Percentiles rank a stretch among this genome's conserved stretches.
Conservation (phyloP, 805 yeast genomes). For the Metschnikowia henanensis region DNA sequence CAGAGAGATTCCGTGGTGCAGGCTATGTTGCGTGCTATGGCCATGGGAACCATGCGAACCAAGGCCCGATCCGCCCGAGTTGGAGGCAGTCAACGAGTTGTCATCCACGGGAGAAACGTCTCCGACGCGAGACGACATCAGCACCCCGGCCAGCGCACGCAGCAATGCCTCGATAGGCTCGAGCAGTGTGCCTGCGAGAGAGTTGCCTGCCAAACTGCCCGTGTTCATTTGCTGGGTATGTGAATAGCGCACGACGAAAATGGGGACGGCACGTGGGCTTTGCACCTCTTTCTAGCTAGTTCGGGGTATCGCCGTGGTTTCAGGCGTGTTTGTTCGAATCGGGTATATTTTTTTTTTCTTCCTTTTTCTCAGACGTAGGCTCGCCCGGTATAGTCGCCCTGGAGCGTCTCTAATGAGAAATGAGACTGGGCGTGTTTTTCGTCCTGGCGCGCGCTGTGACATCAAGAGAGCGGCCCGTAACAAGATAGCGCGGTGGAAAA, state of each 20-base stretch:
- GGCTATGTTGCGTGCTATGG: slow-evolving; percentile 2
- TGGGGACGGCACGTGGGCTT: neutral
- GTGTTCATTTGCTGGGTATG: slow-evolving; percentile 12
- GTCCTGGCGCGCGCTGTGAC: slow-evolving; percentile 7
- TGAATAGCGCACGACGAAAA: neutral
- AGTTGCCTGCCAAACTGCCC: slow-evolving; percentile 14
- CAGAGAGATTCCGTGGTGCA: slow-evolving; percentile 14
- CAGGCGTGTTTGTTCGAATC: neutral
- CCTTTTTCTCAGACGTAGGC: slow-evolving; percentile 1
- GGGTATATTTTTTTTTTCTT: neutral
- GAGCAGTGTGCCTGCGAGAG: slow-evolving; percentile 14
- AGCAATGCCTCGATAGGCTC: slow-evolving; percentile 18
- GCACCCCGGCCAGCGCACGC: slow-evolving; percentile 12
- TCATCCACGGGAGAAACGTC: slow-evolving; percentile 13
- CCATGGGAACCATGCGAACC: slow-evolving; percentile 3
- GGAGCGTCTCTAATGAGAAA: neutral
- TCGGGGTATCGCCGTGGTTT: neutral
- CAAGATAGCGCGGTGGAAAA: too few species aligned
- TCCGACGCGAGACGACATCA: slow-evolving; percentile 13
- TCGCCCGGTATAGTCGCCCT: slow-evolving; percentile 2
- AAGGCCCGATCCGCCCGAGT: slow-evolving; percentile 4
- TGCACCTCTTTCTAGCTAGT: neutral
- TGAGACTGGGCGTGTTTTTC: neutral
- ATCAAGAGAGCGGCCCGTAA: neutral
- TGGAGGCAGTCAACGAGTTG: slow-evolving; percentile 1